Base-by-base conservation (phyloP, 2,329 filamentous ascomycete species). In the Phoma sp. region DNA sequence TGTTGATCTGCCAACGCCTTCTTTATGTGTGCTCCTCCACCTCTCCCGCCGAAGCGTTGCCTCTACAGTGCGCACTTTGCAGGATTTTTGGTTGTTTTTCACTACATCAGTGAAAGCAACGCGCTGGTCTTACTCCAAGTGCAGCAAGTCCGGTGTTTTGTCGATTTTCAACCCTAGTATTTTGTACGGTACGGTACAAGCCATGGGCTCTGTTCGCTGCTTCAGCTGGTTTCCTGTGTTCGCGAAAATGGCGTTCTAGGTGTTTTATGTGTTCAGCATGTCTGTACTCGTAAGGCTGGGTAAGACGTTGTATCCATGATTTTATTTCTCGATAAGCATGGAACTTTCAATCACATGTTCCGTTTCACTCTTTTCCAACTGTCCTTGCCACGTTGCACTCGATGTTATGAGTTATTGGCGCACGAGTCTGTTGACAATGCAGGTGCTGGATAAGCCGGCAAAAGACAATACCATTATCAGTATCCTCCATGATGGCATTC, bases 221-320 rank as follows among this genome's bases (percentile, higher is more conserved):
- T 22, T 37, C 15, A 3, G 38, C 22, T 21, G 25, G 15, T 10
- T 17, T 3, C 29, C 13, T 7, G 22, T 22, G n/a, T 39, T 21
- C 31, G 19, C 13, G 8, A 33, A 33, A 22, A 29, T 19, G 46
- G 25, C 37, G 24, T 51, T 32, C 7, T 35, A 25, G 44, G 51
- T 39, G 43, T 54, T 52, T 27, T 13, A 17, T 5, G 13, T 31
- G 22, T n/a, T 29, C 39, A 32, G 21, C 6, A 7, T 35, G 19
- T 36, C 9, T 49, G 40, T 49, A 44, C 29, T 49, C 31, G 33
- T 17, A 45, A 12, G 25, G 22, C 22, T 24, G 22, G 39, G n/a
- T 19, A 24, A 39, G 46, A 46, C 46, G 36, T 55, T 50, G 37
- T 50, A 35, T 24, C 24, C 44, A 40, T 19, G 17, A 36, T 12